Percentiles rank a stretch among this genome's conserved stretches.
phyloP scores from a whole-genome alignment of 495 filamentous ascomycete genomes.

The Alectoria sarmentosa region DNA sequence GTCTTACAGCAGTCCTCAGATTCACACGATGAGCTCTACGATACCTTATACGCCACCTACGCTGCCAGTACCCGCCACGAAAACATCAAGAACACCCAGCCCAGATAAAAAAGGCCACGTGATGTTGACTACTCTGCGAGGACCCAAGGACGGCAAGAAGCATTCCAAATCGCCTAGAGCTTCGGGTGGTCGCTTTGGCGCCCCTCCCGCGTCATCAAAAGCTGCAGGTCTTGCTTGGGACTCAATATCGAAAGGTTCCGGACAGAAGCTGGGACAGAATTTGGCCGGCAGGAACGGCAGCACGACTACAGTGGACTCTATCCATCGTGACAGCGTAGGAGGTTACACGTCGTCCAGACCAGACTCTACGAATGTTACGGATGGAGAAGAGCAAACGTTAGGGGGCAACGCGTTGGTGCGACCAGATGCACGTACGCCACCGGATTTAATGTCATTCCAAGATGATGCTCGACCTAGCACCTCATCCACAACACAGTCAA shows the following conservation, averaged over 20 bases:
- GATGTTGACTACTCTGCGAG: conserved; percentile 78
- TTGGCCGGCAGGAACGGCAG: conserved; percentile 23
- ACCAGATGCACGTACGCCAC: conserved; percentile 14
- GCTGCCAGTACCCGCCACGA: conserved; percentile 36
- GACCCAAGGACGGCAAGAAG: conserved; percentile 52
- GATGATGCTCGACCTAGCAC: conserved; percentile 15
- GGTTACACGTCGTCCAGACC: conserved; percentile 23
- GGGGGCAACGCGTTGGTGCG: conserved; percentile 16
- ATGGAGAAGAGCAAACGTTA: conserved; percentile 19
- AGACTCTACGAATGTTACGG: conserved; percentile 11
- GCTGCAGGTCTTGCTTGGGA: conserved; percentile 87
- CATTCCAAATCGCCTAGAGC: conserved; percentile 41
- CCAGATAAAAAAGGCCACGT: conserved; percentile 66
- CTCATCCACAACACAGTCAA: conserved; percentile 3
- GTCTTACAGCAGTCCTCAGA: conserved; percentile 23
- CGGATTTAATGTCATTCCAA: conserved; percentile 9
- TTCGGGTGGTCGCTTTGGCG: conserved; percentile 30
- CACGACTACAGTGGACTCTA: conserved; percentile 22
- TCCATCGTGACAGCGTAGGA: conserved; percentile 22
- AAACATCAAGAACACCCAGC: conserved; percentile 60
- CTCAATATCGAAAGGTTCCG: conserved; percentile 37
- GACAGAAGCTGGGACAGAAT: conserved; percentile 26
- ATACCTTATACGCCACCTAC: conserved; percentile 29
- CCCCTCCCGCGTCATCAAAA: conserved; percentile 61
- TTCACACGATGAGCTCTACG: conserved; percentile 8